Evolutionary conservation across 495 filamentous ascomycete genomes (phyloP).

Genomic region (Hypoxylon trugodes): DNA sequence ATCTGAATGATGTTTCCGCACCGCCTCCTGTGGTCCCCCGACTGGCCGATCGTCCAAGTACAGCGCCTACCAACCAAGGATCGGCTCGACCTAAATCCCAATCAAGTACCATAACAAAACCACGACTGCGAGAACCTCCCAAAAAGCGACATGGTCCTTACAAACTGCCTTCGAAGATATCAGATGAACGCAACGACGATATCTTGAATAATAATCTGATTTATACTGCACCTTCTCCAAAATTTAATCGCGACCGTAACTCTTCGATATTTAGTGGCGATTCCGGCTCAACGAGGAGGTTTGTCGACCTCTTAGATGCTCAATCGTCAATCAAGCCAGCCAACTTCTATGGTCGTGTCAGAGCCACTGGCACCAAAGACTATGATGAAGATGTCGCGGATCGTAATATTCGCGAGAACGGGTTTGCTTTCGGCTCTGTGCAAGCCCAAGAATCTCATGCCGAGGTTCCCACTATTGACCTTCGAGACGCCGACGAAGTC

Average conservation of each 20-base stretch:
- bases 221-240: conserved; percentile 10
- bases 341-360: conserved; percentile 54
- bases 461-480: conserved; percentile 2
- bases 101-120: conserved; percentile 13
- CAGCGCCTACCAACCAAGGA: conserved; percentile 45
- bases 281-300: conserved; percentile 30
- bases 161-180: conserved; percentile 26
- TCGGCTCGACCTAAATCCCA: conserved; percentile 22
- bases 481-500: conserved; percentile 8
- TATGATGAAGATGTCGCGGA: conserved; percentile 66
- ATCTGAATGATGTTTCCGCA: conserved; percentile 39
- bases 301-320: conserved; percentile 61
- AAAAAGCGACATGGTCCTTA: conserved; percentile 41
- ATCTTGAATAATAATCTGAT: conserved; percentile 1
- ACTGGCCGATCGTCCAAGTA: conserved; percentile 47
- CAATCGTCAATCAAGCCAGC: conserved; percentile 56
- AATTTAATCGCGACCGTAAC: conserved; percentile 15
- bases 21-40: conserved; percentile 45
- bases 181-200: conserved; percentile 18
- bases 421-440: conserved; percentile 40
- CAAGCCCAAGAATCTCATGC: conserved; percentile 47
- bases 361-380: conserved; percentile 56
- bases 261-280: conserved; percentile 42
- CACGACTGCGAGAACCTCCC: conserved; percentile 10
- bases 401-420: conserved; percentile 56